Percentiles rank a stretch among this genome's conserved stretches.
These are phyloP conservation scores for Mallotus japonicus DNA, from an alignment of 441 rosid genomes.

Conservation along the genomic window DNA sequence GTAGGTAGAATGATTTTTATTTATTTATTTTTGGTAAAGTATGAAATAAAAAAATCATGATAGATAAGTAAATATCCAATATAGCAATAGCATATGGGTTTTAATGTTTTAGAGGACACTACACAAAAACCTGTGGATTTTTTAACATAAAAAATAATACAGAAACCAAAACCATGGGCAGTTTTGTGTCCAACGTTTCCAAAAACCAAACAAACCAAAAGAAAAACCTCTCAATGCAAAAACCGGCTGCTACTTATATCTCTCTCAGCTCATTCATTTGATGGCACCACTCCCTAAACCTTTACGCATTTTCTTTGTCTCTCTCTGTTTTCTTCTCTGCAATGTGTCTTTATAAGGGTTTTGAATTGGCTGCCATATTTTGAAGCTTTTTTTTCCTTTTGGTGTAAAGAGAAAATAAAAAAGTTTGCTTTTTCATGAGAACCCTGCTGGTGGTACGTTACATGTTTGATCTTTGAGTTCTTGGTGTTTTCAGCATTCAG, in stretches of 20 bases:
- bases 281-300: background rate
- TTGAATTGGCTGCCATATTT: background rate
- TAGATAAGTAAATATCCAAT: too few species aligned
- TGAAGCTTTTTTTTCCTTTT: background rate
- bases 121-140: conserved; percentile 8
- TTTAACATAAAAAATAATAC: background rate
- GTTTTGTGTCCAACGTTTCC: conserved; percentile 23
- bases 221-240: conserved; percentile 17
- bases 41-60: too few species aligned
- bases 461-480: conserved; percentile 7
- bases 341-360: background rate
- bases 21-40: too few species aligned
- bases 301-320: background rate
- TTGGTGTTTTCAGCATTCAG: conserved; percentile 13
- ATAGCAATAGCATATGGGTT: too few species aligned
- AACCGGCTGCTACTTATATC: conserved; percentile 27
- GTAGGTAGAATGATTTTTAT: too few species aligned
- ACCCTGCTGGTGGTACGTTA: conserved; percentile 23
- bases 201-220: background rate
- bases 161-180: conserved; percentile 59
- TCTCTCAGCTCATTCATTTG: background rate
- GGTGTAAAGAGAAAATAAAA: background rate
- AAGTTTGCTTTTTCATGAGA: background rate
- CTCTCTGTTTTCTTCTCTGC: background rate
- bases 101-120: too few species aligned